These are phyloP conservation scores for Xylaria longipes DNA, from an alignment of 495 filamentous ascomycete species.

Conservation along the genomic window DNA sequence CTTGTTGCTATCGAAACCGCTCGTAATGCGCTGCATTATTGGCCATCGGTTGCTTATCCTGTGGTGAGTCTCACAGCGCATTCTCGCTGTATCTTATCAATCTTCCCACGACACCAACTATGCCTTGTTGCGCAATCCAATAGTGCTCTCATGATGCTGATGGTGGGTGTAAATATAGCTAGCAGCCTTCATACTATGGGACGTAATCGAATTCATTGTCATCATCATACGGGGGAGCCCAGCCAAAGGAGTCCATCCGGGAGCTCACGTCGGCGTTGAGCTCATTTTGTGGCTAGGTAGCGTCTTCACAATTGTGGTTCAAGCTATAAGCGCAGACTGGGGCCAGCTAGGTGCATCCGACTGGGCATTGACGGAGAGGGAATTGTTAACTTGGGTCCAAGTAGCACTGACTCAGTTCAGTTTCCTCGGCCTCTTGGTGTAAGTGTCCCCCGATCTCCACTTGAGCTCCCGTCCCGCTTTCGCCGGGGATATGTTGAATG, in stretches of 20 bases:
- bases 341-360: background rate
- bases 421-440: constrained; percentile 20
- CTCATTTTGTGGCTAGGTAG: constrained; percentile 19
- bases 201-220: constrained; percentile 19
- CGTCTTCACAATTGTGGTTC: background rate
- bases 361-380: background rate
- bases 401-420: constrained; percentile 19
- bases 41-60: constrained; percentile 13
- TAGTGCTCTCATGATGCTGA: background rate
- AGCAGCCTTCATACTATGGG: constrained; percentile 7
- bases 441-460: constrained; percentile 5
- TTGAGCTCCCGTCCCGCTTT: background rate
- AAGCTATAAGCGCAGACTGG: background rate
- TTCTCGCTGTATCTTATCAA: background rate
- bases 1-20: background rate
- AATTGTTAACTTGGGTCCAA: background rate
- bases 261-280: constrained; percentile 24
- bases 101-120: background rate
- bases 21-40: background rate
- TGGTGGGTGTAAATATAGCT: constrained; percentile 1
- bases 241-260: constrained; percentile 12
- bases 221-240: constrained; percentile 2
- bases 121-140: background rate
- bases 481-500: background rate
- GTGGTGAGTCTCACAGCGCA: constrained; percentile 3